These are phyloP conservation scores for Saccharomycopsis guyanensis DNA, from an alignment of 805 yeast genomes.

Conservation along the genomic window DNA sequence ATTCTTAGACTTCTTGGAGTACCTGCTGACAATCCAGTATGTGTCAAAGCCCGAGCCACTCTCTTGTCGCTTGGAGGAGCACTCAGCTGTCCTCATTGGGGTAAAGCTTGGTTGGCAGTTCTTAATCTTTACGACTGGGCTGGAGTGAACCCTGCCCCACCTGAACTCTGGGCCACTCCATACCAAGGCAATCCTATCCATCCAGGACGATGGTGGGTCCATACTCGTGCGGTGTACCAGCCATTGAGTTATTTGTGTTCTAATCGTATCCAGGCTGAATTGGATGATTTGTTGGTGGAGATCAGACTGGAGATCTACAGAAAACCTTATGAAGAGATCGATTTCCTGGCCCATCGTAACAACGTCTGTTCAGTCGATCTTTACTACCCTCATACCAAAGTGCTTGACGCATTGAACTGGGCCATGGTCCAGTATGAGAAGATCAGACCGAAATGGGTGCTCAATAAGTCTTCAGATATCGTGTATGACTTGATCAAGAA, in stretches of 20 bases:
- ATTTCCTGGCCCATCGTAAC: conserved; percentile 67
- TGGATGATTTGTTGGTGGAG: conserved; percentile 55
- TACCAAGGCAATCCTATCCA: conserved; percentile 66
- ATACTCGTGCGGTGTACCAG: conserved; percentile 83
- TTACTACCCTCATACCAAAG: conserved; percentile 81
- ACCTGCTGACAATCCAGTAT: conserved; percentile 63
- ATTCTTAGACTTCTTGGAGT: conserved; percentile 75
- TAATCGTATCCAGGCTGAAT: conserved; percentile 43
- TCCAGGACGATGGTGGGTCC: conserved; percentile 99
- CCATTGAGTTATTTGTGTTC: conserved; percentile 79
- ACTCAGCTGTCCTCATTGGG: conserved; percentile 91
- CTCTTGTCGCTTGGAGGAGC: conserved; percentile 82
- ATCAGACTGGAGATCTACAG: conserved; percentile 77
- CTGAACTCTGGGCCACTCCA: conserved; percentile 88
- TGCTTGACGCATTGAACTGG: conserved; percentile 57
- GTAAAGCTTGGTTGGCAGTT: conserved; percentile 82
- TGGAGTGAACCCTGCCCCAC: conserved; percentile 97
- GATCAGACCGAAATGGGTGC: conserved; percentile 71
- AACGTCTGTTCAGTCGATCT: conserved; percentile 86
- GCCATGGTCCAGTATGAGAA: conserved; percentile 58
- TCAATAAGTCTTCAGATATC: conserved; percentile 40
- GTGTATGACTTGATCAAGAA: conserved; percentile 61
- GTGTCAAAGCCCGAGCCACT: conserved; percentile 66
- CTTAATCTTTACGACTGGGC: conserved; percentile 85
- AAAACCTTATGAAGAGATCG: conserved; percentile 46